Conservation (phyloP, 305 asterid genomes). For the Vinca major region DNA sequence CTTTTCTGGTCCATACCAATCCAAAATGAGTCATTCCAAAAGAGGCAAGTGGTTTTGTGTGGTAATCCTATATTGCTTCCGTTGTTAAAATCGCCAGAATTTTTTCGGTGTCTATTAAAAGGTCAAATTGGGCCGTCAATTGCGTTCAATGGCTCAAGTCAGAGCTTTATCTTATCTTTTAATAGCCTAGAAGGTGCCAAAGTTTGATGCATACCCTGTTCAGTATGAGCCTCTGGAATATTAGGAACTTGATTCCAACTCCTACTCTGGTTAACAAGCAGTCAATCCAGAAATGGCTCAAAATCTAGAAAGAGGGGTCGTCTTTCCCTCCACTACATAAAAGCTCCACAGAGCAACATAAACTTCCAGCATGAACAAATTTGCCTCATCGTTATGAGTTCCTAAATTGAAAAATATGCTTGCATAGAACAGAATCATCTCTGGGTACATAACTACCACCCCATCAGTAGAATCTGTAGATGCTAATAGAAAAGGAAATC, state of each 20-base stretch:
- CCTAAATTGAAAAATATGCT: not conserved
- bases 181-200: not conserved
- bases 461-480: not conserved
- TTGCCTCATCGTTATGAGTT: not conserved
- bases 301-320: not conserved
- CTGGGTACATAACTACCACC: not conserved
- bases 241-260: not conserved
- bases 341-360: not conserved
- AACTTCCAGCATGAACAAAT: not conserved
- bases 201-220: not conserved
- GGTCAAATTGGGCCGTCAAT: not conserved
- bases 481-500: conserved; percentile 7
- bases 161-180: not conserved
- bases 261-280: not conserved
- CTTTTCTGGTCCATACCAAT: not conserved
- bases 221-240: not conserved
- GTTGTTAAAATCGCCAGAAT: not conserved
- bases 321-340: not conserved
- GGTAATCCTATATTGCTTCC: not conserved
- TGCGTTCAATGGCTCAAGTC: not conserved
- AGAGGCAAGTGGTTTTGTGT: not conserved
- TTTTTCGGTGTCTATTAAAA: not conserved
- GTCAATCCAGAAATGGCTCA: not conserved
- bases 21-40: not conserved
- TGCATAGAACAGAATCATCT: not conserved